Conservation (phyloP, 495 filamentous ascomycete species). For the Ramalina intermedia region DNA sequence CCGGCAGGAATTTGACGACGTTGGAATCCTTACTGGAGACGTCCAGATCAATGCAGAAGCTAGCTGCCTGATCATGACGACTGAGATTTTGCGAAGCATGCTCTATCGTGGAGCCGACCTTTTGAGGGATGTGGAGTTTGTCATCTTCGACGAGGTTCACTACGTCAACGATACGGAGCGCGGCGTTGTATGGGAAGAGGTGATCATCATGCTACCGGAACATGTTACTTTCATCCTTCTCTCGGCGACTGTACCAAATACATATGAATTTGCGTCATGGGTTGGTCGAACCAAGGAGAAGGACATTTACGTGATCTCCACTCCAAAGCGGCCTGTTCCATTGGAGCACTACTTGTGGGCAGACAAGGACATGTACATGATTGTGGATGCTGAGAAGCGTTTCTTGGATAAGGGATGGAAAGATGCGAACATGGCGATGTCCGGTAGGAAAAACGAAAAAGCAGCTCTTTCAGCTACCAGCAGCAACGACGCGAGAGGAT, state of each 20-base stretch:
- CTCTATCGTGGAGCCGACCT: constrained; percentile 91
- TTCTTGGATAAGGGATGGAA: constrained; percentile 91
- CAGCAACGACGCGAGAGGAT: constrained; percentile 17
- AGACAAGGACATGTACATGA: constrained; percentile 79
- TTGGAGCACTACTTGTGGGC: constrained; percentile 95
- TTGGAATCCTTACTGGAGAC: constrained; percentile 92
- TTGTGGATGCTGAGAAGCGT: constrained; percentile 80
- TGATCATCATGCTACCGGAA: constrained; percentile 97
- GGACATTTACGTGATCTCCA: constrained; percentile 98
- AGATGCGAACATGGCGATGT: constrained; percentile 70
- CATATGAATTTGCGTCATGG: constrained; percentile 95
- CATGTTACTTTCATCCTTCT: constrained; percentile 91
- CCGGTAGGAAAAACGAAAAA: constrained; percentile 68
- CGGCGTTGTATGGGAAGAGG: constrained; percentile 98
- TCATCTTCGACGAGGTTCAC: constrained; percentile 98
- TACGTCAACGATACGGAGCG: constrained; percentile 97
- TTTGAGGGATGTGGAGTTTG: constrained; percentile 94
- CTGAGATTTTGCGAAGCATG: constrained; percentile 96
- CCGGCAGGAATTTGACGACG: constrained; percentile 74
- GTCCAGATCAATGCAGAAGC: constrained; percentile 97
- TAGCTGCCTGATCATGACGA: constrained; percentile 98
- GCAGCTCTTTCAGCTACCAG: constrained; percentile 33
- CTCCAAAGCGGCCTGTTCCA: constrained; percentile 85
- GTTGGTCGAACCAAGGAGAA: constrained; percentile 96
- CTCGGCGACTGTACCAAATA: constrained; percentile 94